These are phyloP conservation scores for Cenchrus americanus DNA, from an alignment of 176 grass and related monocot genomes.

Conservation along the genomic window DNA sequence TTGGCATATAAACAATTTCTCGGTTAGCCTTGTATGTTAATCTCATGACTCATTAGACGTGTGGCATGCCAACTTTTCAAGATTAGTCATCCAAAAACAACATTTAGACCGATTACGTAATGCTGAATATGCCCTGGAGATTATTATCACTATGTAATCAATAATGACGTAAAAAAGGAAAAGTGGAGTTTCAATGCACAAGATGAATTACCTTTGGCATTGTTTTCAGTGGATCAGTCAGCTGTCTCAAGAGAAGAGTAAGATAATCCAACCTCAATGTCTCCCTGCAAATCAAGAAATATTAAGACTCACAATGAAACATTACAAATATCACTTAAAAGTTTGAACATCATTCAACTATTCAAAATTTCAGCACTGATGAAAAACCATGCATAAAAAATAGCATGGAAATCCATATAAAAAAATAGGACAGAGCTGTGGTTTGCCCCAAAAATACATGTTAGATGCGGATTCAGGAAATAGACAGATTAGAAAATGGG, in stretches of 20 bases:
- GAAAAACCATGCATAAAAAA: not conserved
- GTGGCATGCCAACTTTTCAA: conserved; percentile 10
- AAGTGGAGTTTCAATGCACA: conserved; percentile 10
- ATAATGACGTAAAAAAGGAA: conserved; percentile 22
- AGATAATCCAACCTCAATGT: conserved; percentile 85
- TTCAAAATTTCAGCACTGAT: conserved; percentile 11
- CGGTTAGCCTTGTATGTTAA: not conserved
- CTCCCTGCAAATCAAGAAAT: conserved; percentile 61
- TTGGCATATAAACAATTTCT: not conserved
- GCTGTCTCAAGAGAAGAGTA: conserved; percentile 75
- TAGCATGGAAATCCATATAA: not conserved
- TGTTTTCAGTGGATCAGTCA: conserved; percentile 69
- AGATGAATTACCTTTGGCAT: conserved; percentile 71
- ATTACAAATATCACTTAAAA: not conserved
- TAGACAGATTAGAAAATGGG: conserved; percentile 4
- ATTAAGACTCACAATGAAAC: conserved; percentile 13
- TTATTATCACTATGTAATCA: conserved; percentile 16
- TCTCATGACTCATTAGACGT: no score
- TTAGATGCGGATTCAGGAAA: not conserved
- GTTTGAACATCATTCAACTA: conserved; percentile 12
- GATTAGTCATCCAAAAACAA: not conserved
- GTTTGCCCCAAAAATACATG: not conserved
- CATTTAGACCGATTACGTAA: not conserved
- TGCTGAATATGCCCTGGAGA: not conserved
- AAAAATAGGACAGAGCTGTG: not conserved